phyloP scores from a whole-genome alignment of 2,329 filamentous ascomycete species.

The Fusarium miscanthi region DNA sequence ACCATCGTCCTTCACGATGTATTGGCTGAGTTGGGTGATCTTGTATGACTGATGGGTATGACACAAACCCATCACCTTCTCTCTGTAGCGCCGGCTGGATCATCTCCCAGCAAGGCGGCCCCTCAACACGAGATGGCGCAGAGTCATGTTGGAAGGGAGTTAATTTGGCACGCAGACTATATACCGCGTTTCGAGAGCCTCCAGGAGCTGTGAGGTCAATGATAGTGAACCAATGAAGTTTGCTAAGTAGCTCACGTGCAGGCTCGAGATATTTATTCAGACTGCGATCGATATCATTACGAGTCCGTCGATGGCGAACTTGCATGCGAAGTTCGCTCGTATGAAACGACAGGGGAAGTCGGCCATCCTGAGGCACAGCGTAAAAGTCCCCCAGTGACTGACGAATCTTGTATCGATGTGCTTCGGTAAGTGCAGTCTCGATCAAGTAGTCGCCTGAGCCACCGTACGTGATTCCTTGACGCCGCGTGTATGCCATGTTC shows the following conservation, averaged over 20 bases:
- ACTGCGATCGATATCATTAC: neutral
- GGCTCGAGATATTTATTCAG: neutral
- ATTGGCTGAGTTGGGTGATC: neutral
- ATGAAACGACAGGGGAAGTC: neutral
- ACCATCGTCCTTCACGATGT: neutral
- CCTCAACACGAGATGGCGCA: too few relatives aligned
- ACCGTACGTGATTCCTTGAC: neutral
- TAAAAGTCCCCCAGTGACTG: neutral
- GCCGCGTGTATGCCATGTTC: neutral
- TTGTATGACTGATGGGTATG: neutral
- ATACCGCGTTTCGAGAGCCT: neutral
- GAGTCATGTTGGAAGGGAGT: neutral
- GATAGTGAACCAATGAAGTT: neutral
- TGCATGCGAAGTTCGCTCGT: neutral
- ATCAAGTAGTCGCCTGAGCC: neutral
- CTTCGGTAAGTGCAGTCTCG: neutral
- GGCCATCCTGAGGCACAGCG: neutral
- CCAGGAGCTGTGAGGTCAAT: neutral
- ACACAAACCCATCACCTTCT: neutral
- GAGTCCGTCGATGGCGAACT: neutral
- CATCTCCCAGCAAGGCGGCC: neutral
- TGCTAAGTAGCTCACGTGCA: neutral
- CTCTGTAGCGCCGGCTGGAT: neutral
- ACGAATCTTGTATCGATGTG: neutral
- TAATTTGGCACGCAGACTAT: fast-evolving